A percentile compares a stretch with the other conserved stretches of the same genome.
These are phyloP conservation scores for Entomortierella parvispora DNA, from an alignment of 192 early-diverging fungal genomes.

Conservation along the genomic window DNA sequence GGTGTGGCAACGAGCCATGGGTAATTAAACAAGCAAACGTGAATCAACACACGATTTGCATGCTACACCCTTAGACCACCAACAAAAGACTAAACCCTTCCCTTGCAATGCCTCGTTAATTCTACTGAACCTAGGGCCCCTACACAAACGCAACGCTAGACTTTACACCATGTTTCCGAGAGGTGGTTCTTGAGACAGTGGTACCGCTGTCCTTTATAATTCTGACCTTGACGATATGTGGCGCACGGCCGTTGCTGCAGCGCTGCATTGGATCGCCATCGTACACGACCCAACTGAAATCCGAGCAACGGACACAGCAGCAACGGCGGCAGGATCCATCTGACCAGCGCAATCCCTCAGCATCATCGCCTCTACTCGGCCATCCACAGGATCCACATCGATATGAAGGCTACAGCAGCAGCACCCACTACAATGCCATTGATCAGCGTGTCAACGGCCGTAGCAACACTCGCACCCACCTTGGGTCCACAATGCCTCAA, in stretches of 20 bases:
- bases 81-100: no score
- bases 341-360: no score
- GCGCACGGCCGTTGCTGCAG: conserved; percentile 34
- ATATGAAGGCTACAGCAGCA: no score
- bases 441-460: no score
- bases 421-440: no score
- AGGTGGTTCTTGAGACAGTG: conserved; percentile 36
- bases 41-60: no score
- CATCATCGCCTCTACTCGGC: no score
- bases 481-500: no score
- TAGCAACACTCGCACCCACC: no score
- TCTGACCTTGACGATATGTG: conserved; percentile 39
- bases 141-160: conserved; percentile 41
- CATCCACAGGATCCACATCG: no score
- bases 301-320: not conserved
- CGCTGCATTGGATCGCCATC: conserved; percentile 19
- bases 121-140: conserved; percentile 29
- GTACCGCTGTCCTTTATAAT: conserved; percentile 38
- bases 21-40: no score
- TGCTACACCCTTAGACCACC: no score
- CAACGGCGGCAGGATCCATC: not conserved
- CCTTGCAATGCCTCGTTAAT: not conserved
- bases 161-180: conserved; percentile 51
- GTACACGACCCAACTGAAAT: conserved; percentile 10
- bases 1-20: conserved; percentile 49